These are phyloP conservation scores for Monilinia polystroma DNA, from an alignment of 2,329 filamentous ascomycete genomes.

Conservation along the genomic window DNA sequence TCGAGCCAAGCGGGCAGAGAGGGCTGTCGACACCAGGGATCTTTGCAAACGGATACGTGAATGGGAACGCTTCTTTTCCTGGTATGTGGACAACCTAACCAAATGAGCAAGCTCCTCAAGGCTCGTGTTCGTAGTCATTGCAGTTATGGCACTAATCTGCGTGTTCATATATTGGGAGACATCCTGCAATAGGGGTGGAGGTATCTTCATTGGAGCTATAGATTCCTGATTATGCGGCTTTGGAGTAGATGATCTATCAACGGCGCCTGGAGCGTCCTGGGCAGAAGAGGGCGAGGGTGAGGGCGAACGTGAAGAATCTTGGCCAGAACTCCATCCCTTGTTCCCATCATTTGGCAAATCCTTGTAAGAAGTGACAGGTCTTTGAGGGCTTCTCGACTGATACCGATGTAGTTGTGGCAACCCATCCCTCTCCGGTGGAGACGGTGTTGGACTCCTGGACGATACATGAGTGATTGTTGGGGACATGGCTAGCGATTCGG, in stretches of 20 bases:
- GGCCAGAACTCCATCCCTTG: slow-evolving; percentile 44
- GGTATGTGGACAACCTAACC: slow-evolving; percentile 74
- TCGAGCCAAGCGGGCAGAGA: slow-evolving; percentile 71
- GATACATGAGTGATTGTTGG: slow-evolving; percentile 51
- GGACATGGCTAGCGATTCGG: slow-evolving; percentile 47
- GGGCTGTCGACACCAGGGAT: slow-evolving; percentile 70
- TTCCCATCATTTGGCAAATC: slow-evolving; percentile 46
- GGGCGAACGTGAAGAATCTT: slow-evolving; percentile 26
- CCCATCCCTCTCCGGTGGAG: slow-evolving; percentile 52
- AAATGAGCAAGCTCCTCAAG: slow-evolving; percentile 76
- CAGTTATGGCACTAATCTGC: slow-evolving; percentile 49
- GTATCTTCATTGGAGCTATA: slow-evolving; percentile 33
- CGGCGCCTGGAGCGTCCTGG: slow-evolving; percentile 38
- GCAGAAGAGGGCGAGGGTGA: slow-evolving; percentile 28
- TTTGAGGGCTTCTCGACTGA: slow-evolving; percentile 56
- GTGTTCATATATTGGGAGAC: slow-evolving; percentile 65
- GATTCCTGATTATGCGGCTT: slow-evolving; percentile 26
- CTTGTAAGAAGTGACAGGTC: slow-evolving; percentile 48
- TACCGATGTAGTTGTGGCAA: slow-evolving; percentile 50
- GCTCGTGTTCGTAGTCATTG: slow-evolving; percentile 64
- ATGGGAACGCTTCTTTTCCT: slow-evolving; percentile 75
- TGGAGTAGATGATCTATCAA: slow-evolving; percentile 28
- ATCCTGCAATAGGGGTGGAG: slow-evolving; percentile 60
- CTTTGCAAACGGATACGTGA: slow-evolving; percentile 72
- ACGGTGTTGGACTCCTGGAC: slow-evolving; percentile 57